Conservation (phyloP, 495 filamentous ascomycete species). For the Xylona heveae region DNA sequence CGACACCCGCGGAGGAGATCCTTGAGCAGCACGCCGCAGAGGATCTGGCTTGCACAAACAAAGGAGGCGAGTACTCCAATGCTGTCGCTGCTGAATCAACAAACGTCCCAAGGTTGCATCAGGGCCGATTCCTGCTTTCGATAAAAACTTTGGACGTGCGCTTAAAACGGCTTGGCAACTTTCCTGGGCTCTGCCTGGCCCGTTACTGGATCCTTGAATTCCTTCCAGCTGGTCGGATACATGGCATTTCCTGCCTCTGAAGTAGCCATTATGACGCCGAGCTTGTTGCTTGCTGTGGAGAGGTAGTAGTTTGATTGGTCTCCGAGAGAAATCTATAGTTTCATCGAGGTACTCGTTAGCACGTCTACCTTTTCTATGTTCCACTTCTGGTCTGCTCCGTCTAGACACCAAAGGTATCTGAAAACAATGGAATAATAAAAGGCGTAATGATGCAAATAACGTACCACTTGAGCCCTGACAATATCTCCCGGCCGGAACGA, state of each 20-base stretch:
- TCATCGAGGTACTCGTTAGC: constrained; percentile 2
- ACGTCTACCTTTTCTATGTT: not conserved
- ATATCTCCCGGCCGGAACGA: constrained; percentile 89
- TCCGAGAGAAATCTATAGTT: constrained; percentile 58
- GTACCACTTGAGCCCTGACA: constrained; percentile 65
- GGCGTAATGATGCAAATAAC: constrained; percentile 12
- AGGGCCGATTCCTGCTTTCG: too few species aligned
- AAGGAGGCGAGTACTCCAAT: too few species aligned
- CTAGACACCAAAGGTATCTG: not conserved
- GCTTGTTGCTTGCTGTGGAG: constrained; percentile 68
- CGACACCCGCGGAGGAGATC: too few species aligned
- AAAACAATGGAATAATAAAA: not conserved
- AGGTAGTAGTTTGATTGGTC: constrained; percentile 91
- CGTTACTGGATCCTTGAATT: constrained; percentile 70
- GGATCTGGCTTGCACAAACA: too few species aligned
- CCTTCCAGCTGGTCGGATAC: constrained; percentile 85
- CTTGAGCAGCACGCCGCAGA: too few species aligned
- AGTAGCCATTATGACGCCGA: constrained; percentile 84
- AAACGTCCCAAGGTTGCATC: too few species aligned
- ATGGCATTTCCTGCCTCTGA: constrained; percentile 78
- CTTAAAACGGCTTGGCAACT: constrained; percentile 80
- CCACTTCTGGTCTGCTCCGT: not conserved
- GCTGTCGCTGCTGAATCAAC: too few species aligned
- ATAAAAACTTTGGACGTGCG: too few species aligned
- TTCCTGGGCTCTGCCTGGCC: constrained; percentile 64